phyloP scores from a whole-genome alignment of 2,329 filamentous ascomycete species.

The Metarhizium brunneum region DNA sequence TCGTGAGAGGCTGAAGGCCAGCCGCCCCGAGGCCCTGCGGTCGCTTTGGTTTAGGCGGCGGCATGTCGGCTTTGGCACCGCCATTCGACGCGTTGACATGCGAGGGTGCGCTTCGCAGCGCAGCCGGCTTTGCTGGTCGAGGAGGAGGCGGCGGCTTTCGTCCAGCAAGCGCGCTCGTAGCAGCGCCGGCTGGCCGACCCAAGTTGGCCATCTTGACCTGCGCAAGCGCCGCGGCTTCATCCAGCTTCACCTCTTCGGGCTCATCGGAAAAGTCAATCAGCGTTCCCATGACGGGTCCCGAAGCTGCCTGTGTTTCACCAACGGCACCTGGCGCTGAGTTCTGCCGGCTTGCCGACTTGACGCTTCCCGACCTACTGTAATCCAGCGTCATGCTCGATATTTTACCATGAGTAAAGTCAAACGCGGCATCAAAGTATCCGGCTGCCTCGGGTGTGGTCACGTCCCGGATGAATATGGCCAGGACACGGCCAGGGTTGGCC shows the following conservation, averaged over 20 bases:
- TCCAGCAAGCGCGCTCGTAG: slow-evolving; percentile 20
- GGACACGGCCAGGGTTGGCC: slow-evolving; percentile 71
- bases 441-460: slow-evolving; percentile 69
- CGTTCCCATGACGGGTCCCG: slow-evolving; percentile 40
- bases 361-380: slow-evolving; percentile 8
- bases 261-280: slow-evolving; percentile 54
- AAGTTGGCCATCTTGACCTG: slow-evolving; percentile 17
- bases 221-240: slow-evolving; percentile 23
- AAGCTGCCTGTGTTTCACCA: slow-evolving; percentile 15
- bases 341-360: slow-evolving; percentile 16
- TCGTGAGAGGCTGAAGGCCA: slow-evolving; percentile 28
- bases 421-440: slow-evolving; percentile 66
- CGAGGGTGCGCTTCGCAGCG: slow-evolving; percentile 38
- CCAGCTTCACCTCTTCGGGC: slow-evolving; percentile 27
- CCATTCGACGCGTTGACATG: slow-evolving; percentile 1
- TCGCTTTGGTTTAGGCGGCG: slow-evolving; percentile 26
- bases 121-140: slow-evolving; percentile 47
- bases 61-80: slow-evolving; percentile 8
- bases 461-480: slow-evolving; percentile 89
- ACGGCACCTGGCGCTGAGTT: slow-evolving; percentile 13
- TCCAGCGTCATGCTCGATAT: slow-evolving; percentile 17
- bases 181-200: slow-evolving; percentile 16
- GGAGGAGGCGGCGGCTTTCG: slow-evolving; percentile 41
- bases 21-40: slow-evolving; percentile 18
- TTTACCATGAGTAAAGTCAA: slow-evolving; percentile 20